Percentiles rank a stretch among this genome's conserved stretches.
phyloP scores from a whole-genome alignment of 1,284 basidiomycete genomes.

The Neolentinus lepideus region DNA sequence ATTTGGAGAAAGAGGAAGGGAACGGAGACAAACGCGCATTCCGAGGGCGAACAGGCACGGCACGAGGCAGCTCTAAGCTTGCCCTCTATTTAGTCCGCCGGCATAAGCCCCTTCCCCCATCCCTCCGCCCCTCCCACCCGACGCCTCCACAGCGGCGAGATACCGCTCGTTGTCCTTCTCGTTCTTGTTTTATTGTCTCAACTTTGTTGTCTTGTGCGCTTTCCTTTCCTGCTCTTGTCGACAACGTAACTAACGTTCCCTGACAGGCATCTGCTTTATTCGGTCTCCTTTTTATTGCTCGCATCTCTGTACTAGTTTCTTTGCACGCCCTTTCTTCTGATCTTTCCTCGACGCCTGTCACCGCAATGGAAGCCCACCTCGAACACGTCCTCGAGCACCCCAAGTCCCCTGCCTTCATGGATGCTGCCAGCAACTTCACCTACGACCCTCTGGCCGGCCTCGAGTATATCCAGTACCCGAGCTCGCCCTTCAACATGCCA shows the following conservation, averaged over 20 bases:
- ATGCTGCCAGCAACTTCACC: conserved; percentile 37
- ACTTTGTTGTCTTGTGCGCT: background rate
- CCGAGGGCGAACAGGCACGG: background rate
- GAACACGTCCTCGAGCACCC: conserved; percentile 45
- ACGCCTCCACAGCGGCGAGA: background rate
- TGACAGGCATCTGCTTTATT: background rate
- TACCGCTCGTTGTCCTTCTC: background rate
- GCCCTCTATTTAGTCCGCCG: conserved; percentile 1
- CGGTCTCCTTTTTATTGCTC: conserved; percentile 6
- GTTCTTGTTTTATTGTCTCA: conserved; percentile 3
- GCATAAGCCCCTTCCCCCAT: background rate
- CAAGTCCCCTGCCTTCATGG: conserved; percentile 42
- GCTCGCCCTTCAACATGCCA: conserved; percentile 34
- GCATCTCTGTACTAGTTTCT: conserved; percentile 7
- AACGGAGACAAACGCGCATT: background rate
- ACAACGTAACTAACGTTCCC: background rate
- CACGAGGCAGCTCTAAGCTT: background rate
- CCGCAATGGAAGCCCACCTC: conserved; percentile 39
- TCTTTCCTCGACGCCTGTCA: conserved; percentile 12
- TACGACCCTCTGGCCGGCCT: conserved; percentile 51
- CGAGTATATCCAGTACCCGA: conserved; percentile 42
- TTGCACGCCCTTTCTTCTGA: conserved; percentile 12
- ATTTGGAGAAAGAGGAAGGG: background rate
- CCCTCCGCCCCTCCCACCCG: conserved; percentile 2
- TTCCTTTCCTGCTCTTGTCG: background rate